Conservation (phyloP, 2,329 filamentous ascomycete genomes). For the Stenocarpella maydis region DNA sequence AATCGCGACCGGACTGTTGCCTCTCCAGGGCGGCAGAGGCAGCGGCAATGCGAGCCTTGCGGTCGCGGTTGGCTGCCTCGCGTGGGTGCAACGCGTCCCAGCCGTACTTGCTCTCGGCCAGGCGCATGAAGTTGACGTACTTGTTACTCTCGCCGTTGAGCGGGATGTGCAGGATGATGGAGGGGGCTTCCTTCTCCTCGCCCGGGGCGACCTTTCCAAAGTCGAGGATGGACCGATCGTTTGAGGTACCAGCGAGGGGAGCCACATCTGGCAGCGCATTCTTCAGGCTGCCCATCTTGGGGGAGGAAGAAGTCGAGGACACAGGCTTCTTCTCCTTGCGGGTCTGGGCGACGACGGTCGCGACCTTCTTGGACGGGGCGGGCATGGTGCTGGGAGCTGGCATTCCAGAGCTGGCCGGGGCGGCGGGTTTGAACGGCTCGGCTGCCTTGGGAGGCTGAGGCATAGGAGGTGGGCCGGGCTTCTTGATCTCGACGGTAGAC, state of each 20-base stretch:
- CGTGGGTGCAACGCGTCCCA: slow-evolving; percentile 94
- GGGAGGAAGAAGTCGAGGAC: slow-evolving; percentile 53
- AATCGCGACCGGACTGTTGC: slow-evolving; percentile 70
- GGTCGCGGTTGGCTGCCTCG: slow-evolving; percentile 85
- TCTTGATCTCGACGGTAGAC: slow-evolving; percentile 44
- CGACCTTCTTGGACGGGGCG: slow-evolving; percentile 52
- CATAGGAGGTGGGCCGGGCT: slow-evolving; percentile 47
- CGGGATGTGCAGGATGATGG: slow-evolving; percentile 84
- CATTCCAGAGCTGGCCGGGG: slow-evolving; percentile 31
- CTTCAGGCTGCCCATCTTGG: slow-evolving; percentile 59
- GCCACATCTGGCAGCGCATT: slow-evolving; percentile 50
- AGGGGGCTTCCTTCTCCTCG: slow-evolving; percentile 70
- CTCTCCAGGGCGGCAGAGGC: slow-evolving; percentile 87
- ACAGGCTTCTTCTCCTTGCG: slow-evolving; percentile 50
- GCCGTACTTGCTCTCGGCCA: slow-evolving; percentile 93
- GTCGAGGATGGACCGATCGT: slow-evolving; percentile 66
- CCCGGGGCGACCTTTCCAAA: slow-evolving; percentile 67
- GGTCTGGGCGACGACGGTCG: slow-evolving; percentile 56
- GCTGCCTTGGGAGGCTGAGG: slow-evolving; percentile 39
- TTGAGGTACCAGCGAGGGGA: slow-evolving; percentile 44
- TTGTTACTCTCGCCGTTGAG: slow-evolving; percentile 85
- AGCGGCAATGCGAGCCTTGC: slow-evolving; percentile 86
- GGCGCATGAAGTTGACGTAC: slow-evolving; percentile 92
- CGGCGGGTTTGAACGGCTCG: slow-evolving; percentile 36
- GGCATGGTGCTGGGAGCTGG: slow-evolving; percentile 37